phyloP scores from a whole-genome alignment of 345 rosid genomes.

The Salix arbutifolia region DNA sequence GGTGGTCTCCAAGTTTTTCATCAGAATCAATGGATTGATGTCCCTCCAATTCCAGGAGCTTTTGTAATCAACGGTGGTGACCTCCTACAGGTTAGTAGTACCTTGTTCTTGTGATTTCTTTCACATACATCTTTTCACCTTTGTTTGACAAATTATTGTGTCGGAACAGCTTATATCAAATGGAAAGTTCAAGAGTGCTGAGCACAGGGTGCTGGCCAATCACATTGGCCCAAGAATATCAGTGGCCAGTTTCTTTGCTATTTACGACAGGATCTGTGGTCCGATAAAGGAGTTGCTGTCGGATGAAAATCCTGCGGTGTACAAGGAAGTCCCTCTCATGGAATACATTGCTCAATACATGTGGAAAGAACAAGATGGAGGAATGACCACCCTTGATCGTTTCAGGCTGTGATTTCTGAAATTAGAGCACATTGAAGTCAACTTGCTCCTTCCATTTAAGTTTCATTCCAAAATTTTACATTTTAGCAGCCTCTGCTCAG shows the following conservation, averaged over 20 bases:
- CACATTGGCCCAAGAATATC: constrained; percentile 23
- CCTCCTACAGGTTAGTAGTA: constrained; percentile 17
- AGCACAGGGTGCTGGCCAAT: constrained; percentile 26
- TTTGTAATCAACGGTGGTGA: constrained; percentile 22
- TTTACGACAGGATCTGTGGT: constrained; percentile 11
- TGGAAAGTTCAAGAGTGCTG: constrained; percentile 17
- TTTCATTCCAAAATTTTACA: no score
- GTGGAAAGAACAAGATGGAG: neutral
- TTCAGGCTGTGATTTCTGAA: neutral
- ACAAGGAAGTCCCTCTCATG: constrained; percentile 5
- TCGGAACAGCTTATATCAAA: constrained; percentile 17
- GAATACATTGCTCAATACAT: neutral
- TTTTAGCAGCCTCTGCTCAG: no score
- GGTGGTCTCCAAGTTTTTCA: constrained; percentile 23
- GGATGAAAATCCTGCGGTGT: constrained; percentile 19
- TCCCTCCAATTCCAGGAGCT: constrained; percentile 10
- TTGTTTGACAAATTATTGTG: neutral
- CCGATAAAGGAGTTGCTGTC: constrained; percentile 19
- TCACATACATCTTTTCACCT: neutral
- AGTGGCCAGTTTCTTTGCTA: constrained; percentile 20
- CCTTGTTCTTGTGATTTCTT: neutral
- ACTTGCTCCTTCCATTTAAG: no score
- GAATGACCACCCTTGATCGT: neutral
- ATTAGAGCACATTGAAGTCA: neutral
- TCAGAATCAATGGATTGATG: constrained; percentile 18